Conservation (phyloP, 805 yeast genomes). For the Hanseniaspora osmophila region DNA sequence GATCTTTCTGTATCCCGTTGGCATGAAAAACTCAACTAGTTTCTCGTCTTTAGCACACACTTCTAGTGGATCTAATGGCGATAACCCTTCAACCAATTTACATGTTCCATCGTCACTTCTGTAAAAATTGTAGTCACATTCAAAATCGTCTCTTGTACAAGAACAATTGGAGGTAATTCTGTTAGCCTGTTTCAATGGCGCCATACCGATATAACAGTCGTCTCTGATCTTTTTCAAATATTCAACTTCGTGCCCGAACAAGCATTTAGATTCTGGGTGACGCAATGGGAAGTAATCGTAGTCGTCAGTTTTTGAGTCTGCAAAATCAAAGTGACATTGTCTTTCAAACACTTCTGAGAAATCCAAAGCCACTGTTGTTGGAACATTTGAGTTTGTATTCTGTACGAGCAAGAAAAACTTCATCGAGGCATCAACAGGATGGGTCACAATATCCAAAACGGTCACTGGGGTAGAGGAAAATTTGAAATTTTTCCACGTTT, state of each 20-base stretch:
- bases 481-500: slow-evolving; percentile 52
- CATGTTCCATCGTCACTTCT: slow-evolving; percentile 72
- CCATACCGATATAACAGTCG: slow-evolving; percentile 52
- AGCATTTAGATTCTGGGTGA: slow-evolving; percentile 43
- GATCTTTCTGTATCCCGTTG: slow-evolving; percentile 84
- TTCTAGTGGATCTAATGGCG: slow-evolving; percentile 49
- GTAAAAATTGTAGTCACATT: slow-evolving; percentile 80
- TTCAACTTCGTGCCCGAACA: slow-evolving; percentile 56
- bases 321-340: slow-evolving; percentile 39
- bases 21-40: slow-evolving; percentile 60
- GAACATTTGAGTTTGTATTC: slow-evolving; percentile 31
- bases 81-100: slow-evolving; percentile 59
- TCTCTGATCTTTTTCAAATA: slow-evolving; percentile 46
- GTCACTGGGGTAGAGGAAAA: slow-evolving; percentile 44
- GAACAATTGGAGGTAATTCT: slow-evolving; percentile 52
- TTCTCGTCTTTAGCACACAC: slow-evolving; percentile 41
- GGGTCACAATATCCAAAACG: slow-evolving; percentile 69
- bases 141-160: slow-evolving; percentile 78
- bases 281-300: slow-evolving; percentile 51
- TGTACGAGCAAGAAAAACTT: slow-evolving; percentile 54
- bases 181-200: slow-evolving; percentile 44
- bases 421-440: slow-evolving; percentile 81
- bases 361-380: slow-evolving; percentile 39
- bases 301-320: slow-evolving; percentile 35
- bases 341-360: slow-evolving; percentile 37